Percentiles rank a stretch among this genome's conserved stretches.
Evolutionary conservation across 2,329 filamentous ascomycete species (phyloP).

Genomic region (Aspergillus novofumigatus): DNA sequence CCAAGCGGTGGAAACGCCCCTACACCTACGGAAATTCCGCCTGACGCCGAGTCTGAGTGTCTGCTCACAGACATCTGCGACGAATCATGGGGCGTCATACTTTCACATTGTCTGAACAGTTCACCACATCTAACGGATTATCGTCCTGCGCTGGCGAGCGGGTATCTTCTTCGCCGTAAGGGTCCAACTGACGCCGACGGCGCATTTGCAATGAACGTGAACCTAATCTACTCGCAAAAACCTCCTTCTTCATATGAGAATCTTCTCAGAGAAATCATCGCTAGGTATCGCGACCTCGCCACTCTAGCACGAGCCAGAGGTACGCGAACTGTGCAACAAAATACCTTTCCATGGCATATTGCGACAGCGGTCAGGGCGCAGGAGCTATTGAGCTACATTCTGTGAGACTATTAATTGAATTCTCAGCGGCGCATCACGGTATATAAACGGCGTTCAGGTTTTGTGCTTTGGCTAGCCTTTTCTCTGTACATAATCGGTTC

Average conservation of each 20-base stretch:
- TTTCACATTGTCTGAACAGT: conserved; percentile 47
- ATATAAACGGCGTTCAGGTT: conserved; percentile 10
- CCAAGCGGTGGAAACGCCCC: conserved; percentile 35
- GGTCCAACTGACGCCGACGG: conserved; percentile 41
- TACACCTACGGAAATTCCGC: conserved; percentile 30
- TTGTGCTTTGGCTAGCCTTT: neutral
- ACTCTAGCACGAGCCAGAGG: conserved; percentile 41
- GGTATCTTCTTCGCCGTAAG: conserved; percentile 44
- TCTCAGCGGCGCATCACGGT: conserved; percentile 4
- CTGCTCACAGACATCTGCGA: conserved; percentile 55
- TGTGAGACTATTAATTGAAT: conserved; percentile 23
- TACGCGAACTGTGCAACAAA: conserved; percentile 37
- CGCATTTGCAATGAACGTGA: conserved; percentile 38
- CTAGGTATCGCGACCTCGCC: conserved; percentile 43
- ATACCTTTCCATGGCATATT: conserved; percentile 47
- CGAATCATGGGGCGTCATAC: conserved; percentile 56
- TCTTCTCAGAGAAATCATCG: conserved; percentile 39
- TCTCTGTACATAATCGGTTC: conserved; percentile 11
- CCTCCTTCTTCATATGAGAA: conserved; percentile 28
- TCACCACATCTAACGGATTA: conserved; percentile 40
- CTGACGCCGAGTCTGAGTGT: conserved; percentile 51
- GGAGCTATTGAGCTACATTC: conserved; percentile 38
- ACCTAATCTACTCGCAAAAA: conserved; percentile 36
- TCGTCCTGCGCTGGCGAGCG: conserved; percentile 42
- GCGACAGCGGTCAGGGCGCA: conserved; percentile 42